phyloP scores from a whole-genome alignment of 2,329 filamentous ascomycete genomes.

The Boeremia exigua region DNA sequence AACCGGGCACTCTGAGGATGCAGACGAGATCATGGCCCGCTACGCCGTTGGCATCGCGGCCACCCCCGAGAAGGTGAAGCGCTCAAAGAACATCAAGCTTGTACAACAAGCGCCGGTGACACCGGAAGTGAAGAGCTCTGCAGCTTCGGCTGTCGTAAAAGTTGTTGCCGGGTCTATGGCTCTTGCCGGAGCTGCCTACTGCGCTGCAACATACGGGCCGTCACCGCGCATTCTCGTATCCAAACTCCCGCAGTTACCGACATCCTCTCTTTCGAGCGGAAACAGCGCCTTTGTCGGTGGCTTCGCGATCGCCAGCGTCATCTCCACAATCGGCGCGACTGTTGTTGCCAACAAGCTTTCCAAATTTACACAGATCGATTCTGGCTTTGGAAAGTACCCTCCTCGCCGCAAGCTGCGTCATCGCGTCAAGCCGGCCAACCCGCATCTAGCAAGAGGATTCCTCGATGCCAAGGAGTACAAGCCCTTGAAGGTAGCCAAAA shows the following conservation, averaged over 20 bases:
- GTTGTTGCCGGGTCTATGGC: constrained; percentile 15
- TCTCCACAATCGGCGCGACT: constrained; percentile 24
- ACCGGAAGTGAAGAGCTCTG: constrained; percentile 3
- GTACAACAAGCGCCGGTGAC: constrained; percentile 42
- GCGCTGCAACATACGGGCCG: constrained; percentile 19
- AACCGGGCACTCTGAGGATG: constrained; percentile 55
- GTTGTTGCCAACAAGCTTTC: constrained; percentile 43
- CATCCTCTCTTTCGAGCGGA: constrained; percentile 8
- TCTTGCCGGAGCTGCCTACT: constrained; percentile 19
- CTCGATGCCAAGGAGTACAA: constrained; percentile 59
- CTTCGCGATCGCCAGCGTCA: constrained; percentile 26
- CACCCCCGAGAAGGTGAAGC: constrained; percentile 20
- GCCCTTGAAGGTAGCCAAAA: constrained; percentile 51
- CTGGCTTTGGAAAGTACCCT: constrained; percentile 31
- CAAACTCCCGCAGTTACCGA: constrained; percentile 6
- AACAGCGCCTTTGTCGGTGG: constrained; percentile 20
- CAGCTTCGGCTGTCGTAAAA: constrained; percentile 14
- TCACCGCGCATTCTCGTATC: constrained; percentile 15
- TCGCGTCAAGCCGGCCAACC: constrained; percentile 18
- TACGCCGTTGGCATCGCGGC: constrained; percentile 39
- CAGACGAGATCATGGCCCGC: constrained; percentile 49
- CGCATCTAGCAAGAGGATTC: constrained; percentile 48
- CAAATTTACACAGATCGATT: constrained; percentile 49
- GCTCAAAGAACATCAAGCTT: constrained; percentile 43
- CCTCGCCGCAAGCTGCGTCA: constrained; percentile 22